Percentiles rank a stretch among this genome's conserved stretches.
These are phyloP conservation scores for Pharnaceum exiguum DNA, from an alignment of 148 eudicot species.

Conservation along the genomic window DNA sequence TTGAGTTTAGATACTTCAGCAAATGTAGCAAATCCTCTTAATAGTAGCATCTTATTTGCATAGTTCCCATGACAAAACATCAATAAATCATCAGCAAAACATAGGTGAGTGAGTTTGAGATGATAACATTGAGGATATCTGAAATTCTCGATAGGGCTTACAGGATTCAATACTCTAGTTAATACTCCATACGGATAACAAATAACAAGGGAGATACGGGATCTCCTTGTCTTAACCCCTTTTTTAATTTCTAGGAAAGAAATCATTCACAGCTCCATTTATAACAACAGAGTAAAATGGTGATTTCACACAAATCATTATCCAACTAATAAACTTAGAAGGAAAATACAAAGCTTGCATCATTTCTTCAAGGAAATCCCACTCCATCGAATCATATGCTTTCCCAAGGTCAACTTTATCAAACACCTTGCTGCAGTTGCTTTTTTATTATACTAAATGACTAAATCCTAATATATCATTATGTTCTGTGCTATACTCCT, in stretches of 20 bases:
- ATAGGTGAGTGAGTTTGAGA: neutral
- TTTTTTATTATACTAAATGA: too few relatives aligned
- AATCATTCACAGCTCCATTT: neutral
- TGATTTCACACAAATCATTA: neutral
- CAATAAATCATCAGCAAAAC: neutral
- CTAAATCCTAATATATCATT: too few relatives aligned
- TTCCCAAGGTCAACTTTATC: too few relatives aligned
- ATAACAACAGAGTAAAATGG: neutral
- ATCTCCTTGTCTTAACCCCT: neutral
- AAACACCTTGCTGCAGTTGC: too few relatives aligned
- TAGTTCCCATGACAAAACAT: neutral
- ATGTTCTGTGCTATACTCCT: too few relatives aligned
- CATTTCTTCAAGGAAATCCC: neutral
- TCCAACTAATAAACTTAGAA: neutral
- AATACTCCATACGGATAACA: neutral
- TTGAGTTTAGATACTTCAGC: neutral
- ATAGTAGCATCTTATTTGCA: neutral
- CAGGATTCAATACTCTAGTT: neutral
- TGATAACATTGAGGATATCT: neutral
- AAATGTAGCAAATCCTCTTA: neutral
- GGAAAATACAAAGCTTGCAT: neutral
- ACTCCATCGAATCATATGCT: too few relatives aligned
- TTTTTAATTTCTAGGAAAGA: neutral
- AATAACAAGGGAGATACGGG: too few relatives aligned
- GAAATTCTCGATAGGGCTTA: neutral